Base-by-base conservation (phyloP, 2,329 filamentous ascomycete species). In the Aureobasidium sp. region DNA sequence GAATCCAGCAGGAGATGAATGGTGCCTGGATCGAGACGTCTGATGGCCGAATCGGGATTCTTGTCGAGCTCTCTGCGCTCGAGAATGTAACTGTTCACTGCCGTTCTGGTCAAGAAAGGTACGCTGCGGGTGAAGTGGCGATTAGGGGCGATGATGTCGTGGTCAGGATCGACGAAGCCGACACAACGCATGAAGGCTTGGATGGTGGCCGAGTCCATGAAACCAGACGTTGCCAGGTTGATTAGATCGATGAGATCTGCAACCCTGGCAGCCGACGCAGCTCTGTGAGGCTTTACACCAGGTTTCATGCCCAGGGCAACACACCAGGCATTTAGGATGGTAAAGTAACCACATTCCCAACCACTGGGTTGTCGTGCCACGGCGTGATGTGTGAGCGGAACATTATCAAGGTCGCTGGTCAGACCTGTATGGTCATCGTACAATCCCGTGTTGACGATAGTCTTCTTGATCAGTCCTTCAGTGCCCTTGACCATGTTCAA, bases 171-270 rank as follows among this genome's bases (percentile, higher is more conserved):
- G 13, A 52, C 32, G n/a, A 50, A 60, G 11, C 16, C 36, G 15
- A 34, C n/a, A 29, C 45, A 50, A n/a, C 37, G 48, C 45, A 60
- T 32, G 15, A 49, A 60, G 13, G 58, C 45, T 27, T 42, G 36
- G 4, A 60, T 60, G 16, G 58, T 60, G 15, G 58, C 58, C 21
- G 58, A 50, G 37, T 60, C 44, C 58, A 60, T 60, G 45, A 42
- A 52, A 3, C 58, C 58, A n/a, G 34, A 7, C n/a, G 44, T 52
- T 4, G 45, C 8, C 8, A 52, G 36, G 30, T 60, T 60, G 45
- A 60, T 52, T 29, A 60, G 36, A 4, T 52, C 58, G 11, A 60
- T 42, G 29, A 60, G n/a, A 9, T 47, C 32, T 2, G 2, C 7
- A 5, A 57, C 7, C 5, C 32, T 48, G 11, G 5, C 10, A 5